These are phyloP conservation scores for Flaveria trinervia DNA, from an alignment of 129 eudicot species.

Conservation along the genomic window DNA sequence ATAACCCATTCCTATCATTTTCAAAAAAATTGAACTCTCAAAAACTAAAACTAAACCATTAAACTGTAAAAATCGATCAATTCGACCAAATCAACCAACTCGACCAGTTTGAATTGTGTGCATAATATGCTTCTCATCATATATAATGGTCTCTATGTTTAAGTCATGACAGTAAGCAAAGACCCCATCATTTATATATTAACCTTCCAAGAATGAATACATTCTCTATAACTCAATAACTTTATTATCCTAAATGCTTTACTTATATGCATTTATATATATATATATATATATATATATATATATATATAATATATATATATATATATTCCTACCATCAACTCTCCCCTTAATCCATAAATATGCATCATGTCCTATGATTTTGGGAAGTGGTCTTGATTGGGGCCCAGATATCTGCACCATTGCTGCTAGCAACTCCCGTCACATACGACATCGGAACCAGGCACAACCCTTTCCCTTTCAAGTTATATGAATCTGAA, in stretches of 20 bases:
- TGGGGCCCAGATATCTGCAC: conserved; percentile 99
- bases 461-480: conserved; percentile 77
- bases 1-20: no score
- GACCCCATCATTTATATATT: conserved; percentile 26
- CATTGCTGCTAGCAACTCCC: conserved; percentile 79
- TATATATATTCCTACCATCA: conserved; percentile 28
- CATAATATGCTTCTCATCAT: no score
- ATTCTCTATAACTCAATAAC: conserved; percentile 2
- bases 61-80: no score
- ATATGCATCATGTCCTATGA: conserved; percentile 27
- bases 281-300: conserved; percentile 17
- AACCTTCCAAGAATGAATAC: conserved; percentile 26
- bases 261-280: conserved; percentile 26
- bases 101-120: no score
- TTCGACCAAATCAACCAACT: no score
- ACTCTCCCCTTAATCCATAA: conserved; percentile 27
- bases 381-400: conserved; percentile 57
- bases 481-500: conserved; percentile 45
- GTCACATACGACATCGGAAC: conserved; percentile 61
- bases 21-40: no score
- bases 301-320: conserved; percentile 21
- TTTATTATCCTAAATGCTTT: conserved; percentile 22
- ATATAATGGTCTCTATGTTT: no score
- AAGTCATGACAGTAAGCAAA: not conserved
- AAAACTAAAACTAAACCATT: no score